A percentile compares a stretch with the other conserved stretches of the same genome.
Evolutionary conservation across 1,139 yeast species (phyloP).

Genomic region (Taiozyma sp.): DNA sequence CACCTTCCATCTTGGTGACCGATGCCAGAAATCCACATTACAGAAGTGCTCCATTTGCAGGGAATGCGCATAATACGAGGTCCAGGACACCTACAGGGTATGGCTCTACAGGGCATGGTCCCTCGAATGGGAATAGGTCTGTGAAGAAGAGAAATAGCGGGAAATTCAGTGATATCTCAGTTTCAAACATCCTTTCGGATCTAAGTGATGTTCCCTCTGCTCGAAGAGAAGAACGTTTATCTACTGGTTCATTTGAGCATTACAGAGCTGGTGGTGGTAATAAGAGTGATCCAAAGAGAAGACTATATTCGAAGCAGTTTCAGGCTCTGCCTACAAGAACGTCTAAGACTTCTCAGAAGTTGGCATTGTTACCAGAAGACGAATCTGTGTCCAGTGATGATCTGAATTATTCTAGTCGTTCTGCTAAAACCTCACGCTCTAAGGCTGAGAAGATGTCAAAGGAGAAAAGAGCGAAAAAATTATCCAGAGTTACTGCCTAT

Average conservation of each 20-base stretch:
- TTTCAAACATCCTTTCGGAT: slow-evolving; percentile 64
- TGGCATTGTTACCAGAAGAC: slow-evolving; percentile 82
- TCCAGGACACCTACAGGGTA: not conserved
- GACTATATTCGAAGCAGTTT: slow-evolving; percentile 48
- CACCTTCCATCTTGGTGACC: slow-evolving; percentile 91
- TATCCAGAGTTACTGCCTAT: slow-evolving; percentile 87
- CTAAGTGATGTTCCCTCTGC: slow-evolving; percentile 81
- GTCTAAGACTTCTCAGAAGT: slow-evolving; percentile 77
- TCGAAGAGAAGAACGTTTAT: slow-evolving; percentile 32
- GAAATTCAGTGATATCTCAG: slow-evolving; percentile 63
- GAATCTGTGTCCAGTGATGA: slow-evolving; percentile 25
- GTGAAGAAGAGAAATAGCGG: slow-evolving; percentile 18
- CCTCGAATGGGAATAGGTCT: not conserved
- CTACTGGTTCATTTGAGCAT: slow-evolving; percentile 25
- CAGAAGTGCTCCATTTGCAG: slow-evolving; percentile 84
- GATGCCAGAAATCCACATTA: slow-evolving; percentile 69
- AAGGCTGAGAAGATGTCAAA: slow-evolving; percentile 68
- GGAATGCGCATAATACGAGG: slow-evolving; percentile 22
- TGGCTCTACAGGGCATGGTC: not conserved
- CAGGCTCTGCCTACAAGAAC: slow-evolving; percentile 79
- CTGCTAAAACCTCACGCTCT: slow-evolving; percentile 25
- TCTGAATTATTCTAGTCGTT: slow-evolving; percentile 1
- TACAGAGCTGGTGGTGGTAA: slow-evolving; percentile 3
- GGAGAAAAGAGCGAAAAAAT: slow-evolving; percentile 60
- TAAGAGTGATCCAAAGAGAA: slow-evolving; percentile 7